These are phyloP conservation scores for Reticulascus tulasneorum DNA, from an alignment of 2,329 filamentous ascomycete genomes.

Conservation along the genomic window DNA sequence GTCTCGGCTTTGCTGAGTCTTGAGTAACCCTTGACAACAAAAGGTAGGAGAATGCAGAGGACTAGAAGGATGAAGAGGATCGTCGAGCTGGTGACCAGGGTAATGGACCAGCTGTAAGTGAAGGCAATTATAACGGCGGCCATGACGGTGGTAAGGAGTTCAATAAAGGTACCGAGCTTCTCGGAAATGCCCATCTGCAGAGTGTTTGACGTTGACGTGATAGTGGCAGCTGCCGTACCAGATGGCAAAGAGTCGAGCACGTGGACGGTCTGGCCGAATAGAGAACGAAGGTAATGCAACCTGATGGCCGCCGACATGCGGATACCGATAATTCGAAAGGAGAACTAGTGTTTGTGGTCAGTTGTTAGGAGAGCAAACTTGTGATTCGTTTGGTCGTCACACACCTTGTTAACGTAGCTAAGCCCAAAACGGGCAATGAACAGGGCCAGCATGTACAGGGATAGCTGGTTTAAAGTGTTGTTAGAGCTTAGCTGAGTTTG, in stretches of 20 bases:
- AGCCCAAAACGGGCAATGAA: not conserved
- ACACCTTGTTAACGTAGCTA: too few species aligned
- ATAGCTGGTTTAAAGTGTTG: not conserved
- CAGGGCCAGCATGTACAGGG: not conserved
- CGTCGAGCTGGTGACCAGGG: conserved; percentile 42
- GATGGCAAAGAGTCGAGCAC: not conserved
- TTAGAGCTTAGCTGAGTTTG: not conserved
- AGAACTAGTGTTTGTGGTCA: conserved; percentile 32
- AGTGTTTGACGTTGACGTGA: not conserved
- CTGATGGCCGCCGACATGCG: not conserved
- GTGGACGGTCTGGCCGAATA: not conserved
- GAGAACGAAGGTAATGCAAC: not conserved
- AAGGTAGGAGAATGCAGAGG: conserved; percentile 22
- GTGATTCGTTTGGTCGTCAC: too few species aligned
- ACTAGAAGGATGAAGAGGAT: conserved; percentile 35
- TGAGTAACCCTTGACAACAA: conserved; percentile 19
- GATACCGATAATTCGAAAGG: not conserved
- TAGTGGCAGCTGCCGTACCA: not conserved
- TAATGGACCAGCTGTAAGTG: conserved; percentile 47
- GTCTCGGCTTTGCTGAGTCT: conserved; percentile 16
- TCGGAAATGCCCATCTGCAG: conserved; percentile 49
- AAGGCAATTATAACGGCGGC: conserved; percentile 47
- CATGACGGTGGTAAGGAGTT: conserved; percentile 35
- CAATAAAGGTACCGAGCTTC: conserved; percentile 39
- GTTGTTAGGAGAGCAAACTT: too few species aligned